A percentile compares a stretch with the other conserved stretches of the same genome.
Evolutionary conservation across 1,139 yeast genomes (phyloP).

Genomic region (Waltiozyma sp.): DNA sequence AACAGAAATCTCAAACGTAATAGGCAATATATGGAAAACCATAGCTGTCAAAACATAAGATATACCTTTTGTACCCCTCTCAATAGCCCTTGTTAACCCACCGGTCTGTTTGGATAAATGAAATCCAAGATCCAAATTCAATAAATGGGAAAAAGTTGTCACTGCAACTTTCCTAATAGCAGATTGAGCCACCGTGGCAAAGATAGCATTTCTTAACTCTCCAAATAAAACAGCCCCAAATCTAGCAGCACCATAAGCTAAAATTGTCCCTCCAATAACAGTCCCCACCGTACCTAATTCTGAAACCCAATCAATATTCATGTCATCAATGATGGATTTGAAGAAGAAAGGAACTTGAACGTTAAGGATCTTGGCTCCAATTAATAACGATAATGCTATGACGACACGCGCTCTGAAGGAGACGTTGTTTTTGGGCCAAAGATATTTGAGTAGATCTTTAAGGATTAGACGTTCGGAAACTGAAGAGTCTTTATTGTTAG

Average conservation of each 20-base stretch:
- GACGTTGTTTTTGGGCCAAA: conserved; percentile 81
- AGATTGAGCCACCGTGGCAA: conserved; percentile 90
- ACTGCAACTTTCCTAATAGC: conserved; percentile 88
- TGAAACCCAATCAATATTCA: conserved; percentile 81
- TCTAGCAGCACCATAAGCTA: conserved; percentile 90
- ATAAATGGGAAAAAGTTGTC: conserved; percentile 73
- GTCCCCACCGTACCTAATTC: conserved; percentile 51
- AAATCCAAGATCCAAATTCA: conserved; percentile 80
- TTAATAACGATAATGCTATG: conserved; percentile 58
- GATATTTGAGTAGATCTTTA: conserved; percentile 53
- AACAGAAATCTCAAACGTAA: conserved; percentile 79
- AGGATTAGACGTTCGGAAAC: conserved; percentile 40
- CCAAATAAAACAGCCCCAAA: conserved; percentile 94
- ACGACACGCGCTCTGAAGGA: conserved; percentile 68
- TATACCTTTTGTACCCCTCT: conserved; percentile 95
- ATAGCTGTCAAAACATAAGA: conserved; percentile 86
- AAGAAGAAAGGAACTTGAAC: conserved; percentile 95
- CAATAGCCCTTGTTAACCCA: conserved; percentile 91
- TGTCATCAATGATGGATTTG: conserved; percentile 78
- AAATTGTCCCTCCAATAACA: conserved; percentile 54
- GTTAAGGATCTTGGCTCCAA: conserved; percentile 74
- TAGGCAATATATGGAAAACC: conserved; percentile 94
- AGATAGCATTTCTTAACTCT: conserved; percentile 86
- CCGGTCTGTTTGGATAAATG: conserved; percentile 92
- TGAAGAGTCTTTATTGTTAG: background rate